Evolutionary conservation across 805 yeast species (phyloP), one percentile per base, ranked within the genome.

Genomic region (Candida ulmi): DNA sequence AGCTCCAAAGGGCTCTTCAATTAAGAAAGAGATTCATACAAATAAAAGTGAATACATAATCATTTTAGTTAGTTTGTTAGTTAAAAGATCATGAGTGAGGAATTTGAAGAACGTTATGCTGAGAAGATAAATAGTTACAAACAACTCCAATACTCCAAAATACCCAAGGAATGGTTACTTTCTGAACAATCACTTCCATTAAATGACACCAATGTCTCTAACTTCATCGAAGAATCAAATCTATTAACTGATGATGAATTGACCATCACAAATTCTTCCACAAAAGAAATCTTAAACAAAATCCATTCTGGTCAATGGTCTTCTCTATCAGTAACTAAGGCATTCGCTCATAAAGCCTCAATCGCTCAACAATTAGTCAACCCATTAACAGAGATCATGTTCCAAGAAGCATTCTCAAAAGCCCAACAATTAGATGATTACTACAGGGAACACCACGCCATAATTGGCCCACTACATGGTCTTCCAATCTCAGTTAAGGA

Each of bases 401-500:
- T 74, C 21, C 72, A 71, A 15, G 71, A 72, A 38, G 86, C 83
- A 5, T 61, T 79, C 40, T 57, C 62, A 40, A 63, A 69, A 36
- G 87, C 87, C 5, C 54, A 65, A 43, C 62, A 53, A 40, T 63
- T 78, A 45, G 87, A 80, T 52, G 71, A 63, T 7, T 66, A 70
- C 47, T 71, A 42, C 39, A 52, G 52, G 39, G 49, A 62, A 30
- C 54, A 69, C 34, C 80, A 79, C 12, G 64, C 69, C 47, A 58
- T 71, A 2, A 53, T 74, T 31, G 87, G 87, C 23, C 80, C 83
- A 3, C 65, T 80, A 33, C 87, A 80, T 49, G 87, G 87, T 1
- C 56, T 80, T 17, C 87, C 87, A 5, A 61, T 80, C 26, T 75
- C 83, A 1, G 63, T 79, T 38, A 80, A 80, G 42, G 80, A 54